Base-by-base conservation (phyloP, 1,139 yeast species). In the Meyerozyma smithsonii region DNA sequence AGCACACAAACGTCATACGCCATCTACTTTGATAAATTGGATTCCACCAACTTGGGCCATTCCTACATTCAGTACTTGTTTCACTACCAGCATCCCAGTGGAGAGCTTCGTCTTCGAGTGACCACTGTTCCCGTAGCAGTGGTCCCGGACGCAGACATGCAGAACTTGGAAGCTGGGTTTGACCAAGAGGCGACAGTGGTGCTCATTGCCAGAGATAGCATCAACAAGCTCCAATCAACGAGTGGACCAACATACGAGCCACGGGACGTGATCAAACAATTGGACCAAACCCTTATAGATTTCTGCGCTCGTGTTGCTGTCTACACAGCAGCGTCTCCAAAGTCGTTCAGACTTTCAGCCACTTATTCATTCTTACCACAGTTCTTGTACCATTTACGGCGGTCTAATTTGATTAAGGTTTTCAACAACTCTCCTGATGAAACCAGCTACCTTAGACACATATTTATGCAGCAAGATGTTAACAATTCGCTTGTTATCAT, bases 291-390 rank as follows among this genome's bases (percentile, higher is more conserved):
- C 7, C 34, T 30, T 6, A 84, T 92, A 48, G 84, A 89, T 48
- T 72, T 87, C 50, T 90, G 97, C 62, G 79, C 84, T 42, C 79
- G 89, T 51, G 90, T 86, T 62, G 96, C 96, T 25, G 94, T 87
- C 51, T 92, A 84, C 61, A 75, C 81, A 47, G 84, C 84, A 55
- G 94, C 88, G 45, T 83, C 76, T 44, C 74, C 90, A 34, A 68
- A 72, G 32, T 81, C 95, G 18, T 92, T 92, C 69, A 72, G 90
- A 51, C 69, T 92, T 44, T 75, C 94, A 0, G 82, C 81, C 44
- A 77, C 83, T 52, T 90, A 84, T 62, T 81, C 94, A 19, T 67
- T 89, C 59, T 70, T 81, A 42, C 92, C 92, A 1, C 92, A 84
- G 54, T 84, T 83, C 55, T 64, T 84, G 55, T 84, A 77, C 59